Base-by-base conservation (phyloP, 352 stramenopile species). In the Halophytophthora batemanensis region DNA sequence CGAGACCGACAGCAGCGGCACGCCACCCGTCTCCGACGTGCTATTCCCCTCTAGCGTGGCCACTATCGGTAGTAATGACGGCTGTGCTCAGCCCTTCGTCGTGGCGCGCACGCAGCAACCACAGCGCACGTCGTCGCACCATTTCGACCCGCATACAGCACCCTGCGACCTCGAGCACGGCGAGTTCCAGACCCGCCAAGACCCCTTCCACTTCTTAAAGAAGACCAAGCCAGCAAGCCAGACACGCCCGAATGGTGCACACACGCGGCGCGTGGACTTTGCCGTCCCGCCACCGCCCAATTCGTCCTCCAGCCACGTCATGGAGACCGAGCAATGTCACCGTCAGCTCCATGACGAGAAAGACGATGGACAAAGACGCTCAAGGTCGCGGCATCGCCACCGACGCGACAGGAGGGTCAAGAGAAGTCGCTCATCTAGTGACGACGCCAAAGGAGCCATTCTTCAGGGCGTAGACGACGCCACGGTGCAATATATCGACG, bases 401-500 rank as follows among this genome's bases (percentile, higher is more conserved):
- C 33, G 36, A 21, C 22, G 50, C 21, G 62, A 66, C 25, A 31
- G 25, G 43, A 66, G 62, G 25, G 28, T 36, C 17, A 61, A 25
- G 50, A 39, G 47, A 1, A 66, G 37, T 34, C 50, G 47, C 11
- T 55, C 50, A 14, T 52, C 28, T 13, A 69, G 42, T 56, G 40
- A 54, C 0, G 39, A 61, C 28, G 59, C 61, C 35, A 77, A 66
- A 52, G 66, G 50, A 36, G 53, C 61, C 5, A 69, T 56, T 36
- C 45, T 77, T 2, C 45, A 71, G 50, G 56, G 64, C 52, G 67
- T 74, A 8, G 67, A 77, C 34, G 77, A 86, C 13, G 64, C 74
- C 43, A 86, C 80, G 19, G 77, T 85, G 39, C 71, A 80, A 37
- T 91, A 89, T 65, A 82, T 92, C 2, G 74, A 90, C 22, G 77